Evolutionary conservation across 2,329 filamentous ascomycete genomes (phyloP), one percentile per base, ranked within the genome.

Genomic region (Bipolaris bicolor): DNA sequence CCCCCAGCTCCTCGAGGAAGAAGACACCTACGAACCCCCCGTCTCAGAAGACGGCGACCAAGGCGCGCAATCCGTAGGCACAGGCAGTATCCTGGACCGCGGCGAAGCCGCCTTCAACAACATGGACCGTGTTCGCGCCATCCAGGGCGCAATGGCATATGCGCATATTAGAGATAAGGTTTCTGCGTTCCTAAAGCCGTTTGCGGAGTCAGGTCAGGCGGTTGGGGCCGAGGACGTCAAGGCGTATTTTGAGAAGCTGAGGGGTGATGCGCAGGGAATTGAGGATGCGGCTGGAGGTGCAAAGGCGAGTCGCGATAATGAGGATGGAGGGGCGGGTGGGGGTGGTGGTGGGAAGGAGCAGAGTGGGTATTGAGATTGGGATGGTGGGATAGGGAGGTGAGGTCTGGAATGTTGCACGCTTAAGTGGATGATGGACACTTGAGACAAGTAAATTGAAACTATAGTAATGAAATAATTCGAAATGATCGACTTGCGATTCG

Each of bases 221-320:
- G 93, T 99, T 20, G 89, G 92, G 1, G 94, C 94, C 1, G 95
- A 99, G 72, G 93, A 98, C 77, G 95, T 99, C 77, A 99, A 97
- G 77, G 86, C 86, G 2, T 97, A 97, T 75, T 99, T 99, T 83
- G 94, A 94, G 49, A 94, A 95, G 79, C 78, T 99, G 66, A 85
- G 95, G 62, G 95, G 95, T 57, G 95, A 98, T 76, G 90, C 92
- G 43, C 81, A 90, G 66, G 90, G 82, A 0, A 91, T 92, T 26
- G 64, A 70, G 62, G 73, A 72, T 5, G 75, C 74, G 24, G 71
- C 67, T 52, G 73, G 66, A 5, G 68, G 63, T 3, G 73, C 72
- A 3, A 68, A 67, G 50, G 62, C 62, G 22, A 75, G 63, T 7
- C 64, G 63, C 9, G 67, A 72, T 26, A 68, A 66, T 16, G 45